A percentile compares a stretch with the other conserved stretches of the same genome.
Evolutionary conservation across 2,329 filamentous ascomycete genomes (phyloP).

Genomic region (Fusarium fracticaudum): DNA sequence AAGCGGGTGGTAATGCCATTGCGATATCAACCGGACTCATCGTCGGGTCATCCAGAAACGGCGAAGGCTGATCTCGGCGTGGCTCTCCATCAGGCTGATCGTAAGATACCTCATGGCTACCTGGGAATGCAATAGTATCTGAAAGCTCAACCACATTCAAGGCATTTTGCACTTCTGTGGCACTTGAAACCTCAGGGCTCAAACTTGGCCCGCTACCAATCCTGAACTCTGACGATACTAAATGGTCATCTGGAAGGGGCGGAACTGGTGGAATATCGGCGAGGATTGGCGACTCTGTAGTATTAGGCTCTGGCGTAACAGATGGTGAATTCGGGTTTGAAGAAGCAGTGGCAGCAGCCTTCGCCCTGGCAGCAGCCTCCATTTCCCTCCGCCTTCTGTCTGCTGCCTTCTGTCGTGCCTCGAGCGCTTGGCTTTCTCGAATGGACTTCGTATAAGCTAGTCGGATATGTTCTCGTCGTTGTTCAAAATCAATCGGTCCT

Average conservation of each 20-base stretch:
- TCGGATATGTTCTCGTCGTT: conserved; percentile 82
- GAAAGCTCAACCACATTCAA: conserved; percentile 23
- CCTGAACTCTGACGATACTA: background rate
- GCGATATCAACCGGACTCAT: conserved; percentile 37
- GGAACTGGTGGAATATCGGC: conserved; percentile 39
- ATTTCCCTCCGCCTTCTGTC: conserved; percentile 62
- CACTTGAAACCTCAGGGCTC: background rate
- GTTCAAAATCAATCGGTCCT: conserved; percentile 85
- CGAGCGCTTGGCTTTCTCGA: conserved; percentile 73
- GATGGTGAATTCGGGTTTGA: conserved; percentile 26
- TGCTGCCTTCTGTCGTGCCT: conserved; percentile 62
- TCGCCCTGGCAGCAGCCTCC: conserved; percentile 56
- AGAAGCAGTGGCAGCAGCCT: conserved; percentile 45
- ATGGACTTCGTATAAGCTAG: conserved; percentile 88
- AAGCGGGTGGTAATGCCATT: conserved; percentile 35
- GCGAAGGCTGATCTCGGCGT: conserved; percentile 20
- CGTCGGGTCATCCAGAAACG: conserved; percentile 31
- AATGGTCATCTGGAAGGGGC: conserved; percentile 26
- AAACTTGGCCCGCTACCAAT: background rate
- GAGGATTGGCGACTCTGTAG: conserved; percentile 11
- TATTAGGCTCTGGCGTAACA: conserved; percentile 27
- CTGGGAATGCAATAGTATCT: conserved; percentile 5
- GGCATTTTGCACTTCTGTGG: conserved; percentile 25
- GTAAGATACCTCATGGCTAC: conserved; percentile 13
- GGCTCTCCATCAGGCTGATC: conserved; percentile 17